Evolutionary conservation across 192 early-diverging fungal genomes (phyloP).

Genomic region (Rhizophagus clarus): DNA sequence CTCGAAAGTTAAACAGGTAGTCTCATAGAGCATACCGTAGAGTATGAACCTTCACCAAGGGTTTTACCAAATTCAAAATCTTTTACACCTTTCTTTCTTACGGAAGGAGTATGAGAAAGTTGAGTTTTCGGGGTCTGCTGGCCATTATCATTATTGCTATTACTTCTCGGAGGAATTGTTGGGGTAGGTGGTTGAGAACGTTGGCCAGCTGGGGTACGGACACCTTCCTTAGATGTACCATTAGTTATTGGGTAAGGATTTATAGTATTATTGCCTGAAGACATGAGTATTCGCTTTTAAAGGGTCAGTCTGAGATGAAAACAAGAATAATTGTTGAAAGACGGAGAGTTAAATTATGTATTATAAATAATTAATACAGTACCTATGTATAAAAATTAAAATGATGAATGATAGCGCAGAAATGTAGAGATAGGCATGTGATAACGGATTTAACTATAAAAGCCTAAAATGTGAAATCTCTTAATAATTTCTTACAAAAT

Average conservation of each 20-base stretch:
- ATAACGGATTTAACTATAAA: not conserved
- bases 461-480: not conserved
- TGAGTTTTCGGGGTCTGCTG: not conserved
- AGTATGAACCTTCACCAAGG: slow-evolving; percentile 95
- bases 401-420: not conserved
- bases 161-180: too few species aligned
- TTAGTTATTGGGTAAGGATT: slow-evolving; percentile 5
- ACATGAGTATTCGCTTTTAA: not conserved
- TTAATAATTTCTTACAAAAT: not conserved
- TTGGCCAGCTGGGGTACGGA: not conserved
- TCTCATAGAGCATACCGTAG: slow-evolving; percentile 61
- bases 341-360: not conserved
- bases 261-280: slow-evolving; percentile 7
- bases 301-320: not conserved
- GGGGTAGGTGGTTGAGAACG: not conserved
- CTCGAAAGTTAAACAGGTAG: too few species aligned
- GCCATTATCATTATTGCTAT: not conserved
- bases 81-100: slow-evolving; percentile 68
- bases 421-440: slow-evolving; percentile 2
- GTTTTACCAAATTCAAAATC: slow-evolving; percentile 87
- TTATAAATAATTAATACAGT: not conserved
- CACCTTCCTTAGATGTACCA: not conserved
- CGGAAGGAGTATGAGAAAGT: slow-evolving; percentile 18
- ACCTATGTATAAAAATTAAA: not conserved
- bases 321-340: not conserved